A percentile compares a stretch with the other conserved stretches of the same genome.
Conservation (phyloP, 1,139 yeast genomes). For the Geotrichum aggregatum region DNA sequence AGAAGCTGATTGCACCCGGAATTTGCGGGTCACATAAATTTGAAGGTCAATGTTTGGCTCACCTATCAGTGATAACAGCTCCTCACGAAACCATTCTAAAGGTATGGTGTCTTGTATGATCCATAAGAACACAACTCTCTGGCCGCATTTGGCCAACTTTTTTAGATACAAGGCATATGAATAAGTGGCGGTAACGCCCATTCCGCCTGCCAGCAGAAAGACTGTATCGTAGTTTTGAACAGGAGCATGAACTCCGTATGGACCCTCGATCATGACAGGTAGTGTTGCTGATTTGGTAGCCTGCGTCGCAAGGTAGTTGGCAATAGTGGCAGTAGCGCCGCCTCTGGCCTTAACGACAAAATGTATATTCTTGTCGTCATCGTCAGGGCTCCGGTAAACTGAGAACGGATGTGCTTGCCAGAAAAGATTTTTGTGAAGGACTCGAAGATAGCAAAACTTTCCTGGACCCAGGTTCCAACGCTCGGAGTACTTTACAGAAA, state of each 20-base stretch:
- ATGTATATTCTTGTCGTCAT: conserved; percentile 28
- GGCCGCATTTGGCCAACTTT: conserved; percentile 26
- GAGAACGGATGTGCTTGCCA: conserved; percentile 71
- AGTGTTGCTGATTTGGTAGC: conserved; percentile 24
- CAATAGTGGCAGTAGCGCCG: conserved; percentile 30
- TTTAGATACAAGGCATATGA: conserved; percentile 26
- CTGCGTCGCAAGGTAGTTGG: conserved; percentile 27
- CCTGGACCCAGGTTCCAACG: conserved; percentile 52
- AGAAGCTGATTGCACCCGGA: conserved; percentile 1
- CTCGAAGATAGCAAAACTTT: conserved; percentile 55
- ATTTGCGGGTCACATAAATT: conserved; percentile 22
- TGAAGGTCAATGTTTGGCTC: conserved; percentile 18
- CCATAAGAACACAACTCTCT: conserved; percentile 49
- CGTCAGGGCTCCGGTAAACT: conserved; percentile 36
- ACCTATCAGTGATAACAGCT: conserved; percentile 21
- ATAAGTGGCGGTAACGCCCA: conserved; percentile 56
- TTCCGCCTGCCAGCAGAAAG: conserved; percentile 59
- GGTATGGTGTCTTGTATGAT: conserved; percentile 46
- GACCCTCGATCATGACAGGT: conserved; percentile 51
- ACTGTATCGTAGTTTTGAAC: conserved; percentile 48
- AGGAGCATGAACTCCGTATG: conserved; percentile 51
- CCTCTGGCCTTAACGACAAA: conserved; percentile 36
- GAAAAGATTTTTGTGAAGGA: conserved; percentile 42
- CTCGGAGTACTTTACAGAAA: conserved; percentile 31
- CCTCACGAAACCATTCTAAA: conserved; percentile 45